These are phyloP conservation scores for Grigorovia jiainica DNA, from an alignment of 805 yeast genomes.

Conservation along the genomic window DNA sequence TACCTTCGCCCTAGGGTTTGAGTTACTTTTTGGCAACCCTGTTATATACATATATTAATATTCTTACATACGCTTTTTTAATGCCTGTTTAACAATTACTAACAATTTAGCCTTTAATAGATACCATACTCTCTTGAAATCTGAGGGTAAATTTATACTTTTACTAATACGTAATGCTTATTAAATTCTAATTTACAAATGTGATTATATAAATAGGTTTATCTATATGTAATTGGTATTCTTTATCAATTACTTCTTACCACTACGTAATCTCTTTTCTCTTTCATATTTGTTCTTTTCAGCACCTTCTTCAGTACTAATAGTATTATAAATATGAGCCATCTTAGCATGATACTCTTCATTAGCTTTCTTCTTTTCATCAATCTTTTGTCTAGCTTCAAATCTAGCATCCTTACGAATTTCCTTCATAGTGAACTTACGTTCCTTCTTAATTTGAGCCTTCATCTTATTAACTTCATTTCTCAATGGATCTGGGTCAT, in stretches of 20 bases:
- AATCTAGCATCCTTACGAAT: constrained; percentile 82
- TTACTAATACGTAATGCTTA: too few species aligned
- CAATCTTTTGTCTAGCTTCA: constrained; percentile 75
- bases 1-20: too few species aligned
- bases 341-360: constrained; percentile 81
- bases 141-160: too few species aligned
- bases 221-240: too few species aligned
- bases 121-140: too few species aligned
- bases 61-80: too few species aligned
- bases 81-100: too few species aligned
- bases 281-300: constrained; percentile 88
- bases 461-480: constrained; percentile 77
- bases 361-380: constrained; percentile 65
- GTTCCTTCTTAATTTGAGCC: constrained; percentile 83
- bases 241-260: constrained; percentile 29
- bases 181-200: not conserved
- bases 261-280: constrained; percentile 60
- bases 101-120: too few species aligned
- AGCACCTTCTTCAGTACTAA: constrained; percentile 90
- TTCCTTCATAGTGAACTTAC: constrained; percentile 79
- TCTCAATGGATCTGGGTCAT: constrained; percentile 73
- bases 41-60: too few species aligned
- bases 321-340: constrained; percentile 76
- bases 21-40: too few species aligned
- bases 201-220: too few species aligned